Percentiles rank a stretch among this genome's conserved stretches.
Evolutionary conservation across 768 basidiomycete species (phyloP).

Genomic region (Suillus paluster): DNA sequence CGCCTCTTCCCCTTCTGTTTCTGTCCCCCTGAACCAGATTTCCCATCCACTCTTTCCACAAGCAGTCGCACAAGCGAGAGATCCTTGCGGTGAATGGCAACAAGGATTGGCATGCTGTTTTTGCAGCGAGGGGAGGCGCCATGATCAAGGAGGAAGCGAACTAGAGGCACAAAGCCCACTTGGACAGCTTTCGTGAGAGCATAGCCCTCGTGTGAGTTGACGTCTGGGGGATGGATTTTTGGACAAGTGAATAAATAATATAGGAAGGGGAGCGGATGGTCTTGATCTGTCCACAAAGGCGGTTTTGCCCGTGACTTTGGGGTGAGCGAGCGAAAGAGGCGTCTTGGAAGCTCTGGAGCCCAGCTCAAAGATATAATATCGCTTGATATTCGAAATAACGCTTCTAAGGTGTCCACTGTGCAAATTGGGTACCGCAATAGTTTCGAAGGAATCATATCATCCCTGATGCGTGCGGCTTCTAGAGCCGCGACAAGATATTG

Average conservation of each 20-base stretch:
- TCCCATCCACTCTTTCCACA: slow-evolving; percentile 57
- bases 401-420: slow-evolving; percentile 45
- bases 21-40: slow-evolving; percentile 4
- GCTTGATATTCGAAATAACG: slow-evolving; percentile 43
- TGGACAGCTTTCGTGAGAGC: slow-evolving; percentile 81
- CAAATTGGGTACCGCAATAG: slow-evolving; percentile 51
- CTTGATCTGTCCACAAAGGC: slow-evolving; percentile 48
- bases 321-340: slow-evolving; percentile 63
- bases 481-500: slow-evolving; percentile 58
- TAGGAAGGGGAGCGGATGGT: slow-evolving; percentile 68
- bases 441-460: slow-evolving; percentile 41
- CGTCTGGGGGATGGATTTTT: slow-evolving; percentile 46
- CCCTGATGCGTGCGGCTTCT: slow-evolving; percentile 21
- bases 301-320: slow-evolving; percentile 25
- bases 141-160: slow-evolving; percentile 69
- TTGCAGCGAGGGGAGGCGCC: slow-evolving; percentile 74
- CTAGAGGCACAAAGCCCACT: slow-evolving; percentile 62
- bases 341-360: slow-evolving; percentile 60
- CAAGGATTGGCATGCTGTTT: slow-evolving; percentile 64
- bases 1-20: slow-evolving; percentile 47
- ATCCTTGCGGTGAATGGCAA: slow-evolving; percentile 77
- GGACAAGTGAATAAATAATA: slow-evolving; percentile 54
- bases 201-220: slow-evolving; percentile 80
- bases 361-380: slow-evolving; percentile 1
- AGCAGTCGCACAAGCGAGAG: slow-evolving; percentile 72